These are phyloP conservation scores for Trichoderma pleuroti DNA, from an alignment of 2,329 filamentous ascomycete genomes.

Conservation along the genomic window DNA sequence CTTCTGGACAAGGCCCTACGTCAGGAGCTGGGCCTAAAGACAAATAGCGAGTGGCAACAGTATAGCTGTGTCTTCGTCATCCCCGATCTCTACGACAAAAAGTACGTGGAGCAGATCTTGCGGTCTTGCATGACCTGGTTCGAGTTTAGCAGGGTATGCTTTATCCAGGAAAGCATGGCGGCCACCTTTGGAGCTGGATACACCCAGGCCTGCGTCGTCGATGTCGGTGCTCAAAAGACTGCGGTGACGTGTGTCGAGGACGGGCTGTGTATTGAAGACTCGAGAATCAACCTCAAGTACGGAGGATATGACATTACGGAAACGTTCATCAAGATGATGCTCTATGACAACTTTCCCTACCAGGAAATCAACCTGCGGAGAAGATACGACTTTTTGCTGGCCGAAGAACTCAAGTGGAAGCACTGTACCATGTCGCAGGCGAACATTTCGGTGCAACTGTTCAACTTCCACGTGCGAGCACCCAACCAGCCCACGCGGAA, in stretches of 20 bases:
- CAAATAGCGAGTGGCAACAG: conserved; percentile 77
- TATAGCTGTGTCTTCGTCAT: conserved; percentile 98
- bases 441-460: conserved; percentile 82
- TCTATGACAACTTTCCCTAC: conserved; percentile 94
- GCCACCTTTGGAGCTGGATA: conserved; percentile 94
- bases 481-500: conserved; percentile 86
- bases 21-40: conserved; percentile 74
- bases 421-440: conserved; percentile 88
- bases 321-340: conserved; percentile 95
- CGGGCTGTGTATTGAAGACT: conserved; percentile 91
- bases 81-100: conserved; percentile 93
- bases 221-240: conserved; percentile 95
- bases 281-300: conserved; percentile 89
- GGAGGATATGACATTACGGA: conserved; percentile 92
- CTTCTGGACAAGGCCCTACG: conserved; percentile 84
- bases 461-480: conserved; percentile 85
- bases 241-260: conserved; percentile 97
- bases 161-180: conserved; percentile 93
- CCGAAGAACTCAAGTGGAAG: conserved; percentile 92
- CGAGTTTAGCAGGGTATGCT: conserved; percentile 82
- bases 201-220: conserved; percentile 89
- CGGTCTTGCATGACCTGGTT: conserved; percentile 86
- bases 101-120: conserved; percentile 79
- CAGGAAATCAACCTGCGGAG: conserved; percentile 87
- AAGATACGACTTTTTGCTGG: conserved; percentile 87